Percentiles rank a stretch among this genome's conserved stretches.
phyloP scores from a whole-genome alignment of 768 basidiomycete genomes.

The Russula lepida region DNA sequence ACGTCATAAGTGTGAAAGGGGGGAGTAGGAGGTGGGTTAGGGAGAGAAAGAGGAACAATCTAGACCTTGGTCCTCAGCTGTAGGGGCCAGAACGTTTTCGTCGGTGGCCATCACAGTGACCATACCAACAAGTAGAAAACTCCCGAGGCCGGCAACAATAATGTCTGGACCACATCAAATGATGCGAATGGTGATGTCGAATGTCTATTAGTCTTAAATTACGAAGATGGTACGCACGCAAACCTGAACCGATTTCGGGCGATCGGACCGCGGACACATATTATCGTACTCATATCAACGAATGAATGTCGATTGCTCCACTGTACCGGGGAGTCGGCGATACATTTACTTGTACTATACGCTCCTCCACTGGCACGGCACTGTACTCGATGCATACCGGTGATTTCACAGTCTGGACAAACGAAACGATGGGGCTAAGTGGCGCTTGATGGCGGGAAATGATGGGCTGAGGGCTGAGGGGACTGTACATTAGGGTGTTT shows the following conservation, averaged over 20 bases:
- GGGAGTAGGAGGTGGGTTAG: too few relatives aligned
- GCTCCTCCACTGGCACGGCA: too few relatives aligned
- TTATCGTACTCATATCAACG: not conserved
- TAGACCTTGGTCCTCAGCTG: not conserved
- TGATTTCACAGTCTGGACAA: not conserved
- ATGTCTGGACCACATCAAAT: not conserved
- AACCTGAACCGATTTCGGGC: not conserved
- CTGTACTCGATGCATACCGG: not conserved
- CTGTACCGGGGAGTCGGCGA: too few relatives aligned
- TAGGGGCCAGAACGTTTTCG: not conserved
- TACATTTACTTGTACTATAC: too few relatives aligned
- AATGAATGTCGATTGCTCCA: too few relatives aligned
- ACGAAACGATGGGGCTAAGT: not conserved
- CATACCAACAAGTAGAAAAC: not conserved
- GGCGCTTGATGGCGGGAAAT: not conserved
- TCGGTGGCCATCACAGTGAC: not conserved
- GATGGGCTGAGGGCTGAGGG: not conserved
- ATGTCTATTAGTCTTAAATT: not conserved
- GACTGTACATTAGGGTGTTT: not conserved
- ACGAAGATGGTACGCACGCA: not conserved
- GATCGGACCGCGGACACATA: not conserved
- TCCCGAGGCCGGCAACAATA: not conserved
- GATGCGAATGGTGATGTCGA: not conserved
- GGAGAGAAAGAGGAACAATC: not conserved
- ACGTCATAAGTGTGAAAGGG: too few relatives aligned